Evolutionary conservation across 2,329 filamentous ascomycete species (phyloP).

Genomic region (Orbilia oligospora): DNA sequence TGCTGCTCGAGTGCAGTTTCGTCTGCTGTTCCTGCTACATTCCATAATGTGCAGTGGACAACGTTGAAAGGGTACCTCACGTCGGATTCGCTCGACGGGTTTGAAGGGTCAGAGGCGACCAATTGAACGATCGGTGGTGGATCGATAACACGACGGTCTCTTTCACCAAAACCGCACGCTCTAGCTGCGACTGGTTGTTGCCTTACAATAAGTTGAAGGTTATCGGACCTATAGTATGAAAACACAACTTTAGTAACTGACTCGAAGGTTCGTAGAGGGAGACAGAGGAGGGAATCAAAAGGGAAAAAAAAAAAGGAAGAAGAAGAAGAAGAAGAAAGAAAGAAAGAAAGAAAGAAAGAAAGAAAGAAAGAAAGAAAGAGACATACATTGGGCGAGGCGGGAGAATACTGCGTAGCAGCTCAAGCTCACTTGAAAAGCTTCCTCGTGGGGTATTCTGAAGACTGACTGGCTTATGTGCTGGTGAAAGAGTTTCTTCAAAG

Average conservation of each 20-base stretch:
- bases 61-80: slow-evolving; percentile 78
- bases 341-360: background rate
- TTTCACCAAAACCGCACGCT: slow-evolving; percentile 86
- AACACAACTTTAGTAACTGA: slow-evolving; percentile 17
- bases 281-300: no score
- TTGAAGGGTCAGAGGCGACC: slow-evolving; percentile 74
- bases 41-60: slow-evolving; percentile 82
- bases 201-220: slow-evolving; percentile 73
- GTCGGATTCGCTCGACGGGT: slow-evolving; percentile 71
- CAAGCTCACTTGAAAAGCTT: slow-evolving; percentile 54
- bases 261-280: background rate
- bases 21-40: slow-evolving; percentile 77
- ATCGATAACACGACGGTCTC: slow-evolving; percentile 85
- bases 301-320: background rate
- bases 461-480: slow-evolving; percentile 37
- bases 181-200: slow-evolving; percentile 84
- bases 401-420: slow-evolving; percentile 50
- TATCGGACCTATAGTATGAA: slow-evolving; percentile 55
- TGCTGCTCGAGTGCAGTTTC: slow-evolving; percentile 78
- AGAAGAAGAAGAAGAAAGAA: background rate
- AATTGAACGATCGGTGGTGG: slow-evolving; percentile 86
- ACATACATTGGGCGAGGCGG: slow-evolving; percentile 58
- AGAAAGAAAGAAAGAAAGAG: background rate
- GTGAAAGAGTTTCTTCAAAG: slow-evolving; percentile 48
- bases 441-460: slow-evolving; percentile 29